Base-by-base conservation (phyloP, 2,329 filamentous ascomycete genomes). In the Aspergillus sp. region DNA sequence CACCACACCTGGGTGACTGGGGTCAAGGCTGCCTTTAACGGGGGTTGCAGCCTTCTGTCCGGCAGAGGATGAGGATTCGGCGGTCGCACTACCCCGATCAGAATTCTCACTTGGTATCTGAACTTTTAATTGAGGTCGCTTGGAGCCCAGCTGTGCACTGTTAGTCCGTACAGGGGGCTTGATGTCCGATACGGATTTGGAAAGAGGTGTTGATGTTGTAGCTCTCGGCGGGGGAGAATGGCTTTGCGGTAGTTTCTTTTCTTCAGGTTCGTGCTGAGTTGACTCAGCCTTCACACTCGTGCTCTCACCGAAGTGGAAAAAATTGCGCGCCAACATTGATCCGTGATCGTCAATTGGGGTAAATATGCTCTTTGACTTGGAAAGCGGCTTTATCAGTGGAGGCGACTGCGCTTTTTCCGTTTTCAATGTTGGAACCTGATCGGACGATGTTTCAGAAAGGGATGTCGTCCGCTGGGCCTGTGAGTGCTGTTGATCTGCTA, bases 281-380 rank as follows among this genome's bases (percentile, higher is more conserved):
- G 58, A 44, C 65, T 73, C 74, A 44, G 69, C 66, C 66, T 75
- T 79, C 3, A 62, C 39, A 31, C 61, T 55, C 8, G 70, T 53
- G n/a, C 73, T 68, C 45, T 84, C 80, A 46, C 69, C 72, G 57
- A 76, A 77, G 15, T 86, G 87, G 62, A 90, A 87, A n/a, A 90
- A 87, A 72, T 96, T 92, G 63, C 93, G 90, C 12, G 91, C 91
- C 44, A 97, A 77, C 58, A 97, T 88, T 1, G 93, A 97, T 49
- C 90, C 85, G 66, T 90, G 92, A 71, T 96, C 93, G 68, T 98
- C 95, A 62, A 99, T 96, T 0, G 95, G 95, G 0, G 95, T 99
- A 71, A 98, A 98, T 59, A 99, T 98, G 73, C 93, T 97, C 71
- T 93, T 89, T 21, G 89, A 88, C 72, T 93, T 93, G 35, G 82